Conservation (phyloP, 805 yeast species). For the Ogataea henricii region DNA sequence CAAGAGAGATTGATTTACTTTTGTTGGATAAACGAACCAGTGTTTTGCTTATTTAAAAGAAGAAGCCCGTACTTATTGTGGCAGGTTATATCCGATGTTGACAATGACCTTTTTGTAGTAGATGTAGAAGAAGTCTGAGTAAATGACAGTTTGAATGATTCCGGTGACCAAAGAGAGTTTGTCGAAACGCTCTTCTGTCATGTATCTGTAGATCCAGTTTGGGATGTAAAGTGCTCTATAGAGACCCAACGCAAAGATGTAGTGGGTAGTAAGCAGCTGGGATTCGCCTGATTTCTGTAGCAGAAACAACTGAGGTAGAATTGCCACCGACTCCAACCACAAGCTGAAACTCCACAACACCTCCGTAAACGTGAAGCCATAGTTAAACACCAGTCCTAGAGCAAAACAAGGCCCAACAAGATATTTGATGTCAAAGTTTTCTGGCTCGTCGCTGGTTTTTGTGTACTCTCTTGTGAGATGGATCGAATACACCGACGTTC, state of each 20-base stretch:
- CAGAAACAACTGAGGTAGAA: constrained; percentile 89
- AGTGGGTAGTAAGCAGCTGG: constrained; percentile 83
- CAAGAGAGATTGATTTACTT: constrained; percentile 62
- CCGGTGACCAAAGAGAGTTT: constrained; percentile 77
- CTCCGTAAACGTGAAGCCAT: constrained; percentile 62
- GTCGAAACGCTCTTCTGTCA: constrained; percentile 63
- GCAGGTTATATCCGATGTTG: constrained; percentile 71
- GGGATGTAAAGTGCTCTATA: constrained; percentile 90
- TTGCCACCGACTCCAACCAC: constrained; percentile 92
- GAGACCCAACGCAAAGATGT: constrained; percentile 88
- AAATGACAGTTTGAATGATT: constrained; percentile 77
- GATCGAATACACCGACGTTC: constrained; percentile 72
- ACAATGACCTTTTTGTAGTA: constrained; percentile 81
- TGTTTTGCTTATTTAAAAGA: not conserved
- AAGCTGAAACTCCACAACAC: constrained; percentile 84
- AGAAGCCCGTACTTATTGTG: constrained; percentile 23
- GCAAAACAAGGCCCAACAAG: constrained; percentile 64
- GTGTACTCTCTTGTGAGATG: constrained; percentile 68
- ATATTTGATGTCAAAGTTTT: constrained; percentile 73
- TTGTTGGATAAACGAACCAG: not conserved
- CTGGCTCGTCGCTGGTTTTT: constrained; percentile 61
- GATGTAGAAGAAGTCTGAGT: constrained; percentile 94
- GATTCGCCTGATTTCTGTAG: constrained; percentile 89
- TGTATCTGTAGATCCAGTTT: constrained; percentile 91
- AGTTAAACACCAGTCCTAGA: constrained; percentile 61